These are phyloP conservation scores for Lecanosticta acicola DNA, from an alignment of 2,329 filamentous ascomycete genomes.

Conservation along the genomic window DNA sequence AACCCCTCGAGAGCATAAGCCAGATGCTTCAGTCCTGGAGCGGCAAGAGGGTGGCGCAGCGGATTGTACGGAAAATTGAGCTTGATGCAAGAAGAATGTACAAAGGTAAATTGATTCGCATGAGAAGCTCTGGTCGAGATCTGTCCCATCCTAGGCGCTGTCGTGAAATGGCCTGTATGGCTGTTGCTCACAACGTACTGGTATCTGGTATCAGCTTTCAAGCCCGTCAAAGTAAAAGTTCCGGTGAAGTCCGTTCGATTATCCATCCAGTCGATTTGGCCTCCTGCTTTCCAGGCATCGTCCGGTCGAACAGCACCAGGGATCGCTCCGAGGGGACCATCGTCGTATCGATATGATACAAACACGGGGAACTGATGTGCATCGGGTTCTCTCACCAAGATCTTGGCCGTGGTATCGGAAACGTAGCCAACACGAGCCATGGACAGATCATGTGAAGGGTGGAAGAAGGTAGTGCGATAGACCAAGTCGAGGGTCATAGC, in stretches of 20 bases:
- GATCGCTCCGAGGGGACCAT: conserved; percentile 19
- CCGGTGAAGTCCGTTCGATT: conserved; percentile 79
- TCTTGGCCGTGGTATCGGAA: conserved; percentile 69
- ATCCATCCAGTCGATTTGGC: conserved; percentile 59
- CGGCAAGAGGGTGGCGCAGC: conserved; percentile 72
- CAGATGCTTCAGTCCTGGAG: conserved; percentile 73
- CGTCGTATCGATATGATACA: conserved; percentile 53
- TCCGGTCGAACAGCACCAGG: conserved; percentile 36
- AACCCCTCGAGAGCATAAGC: conserved; percentile 66
- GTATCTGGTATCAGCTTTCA: conserved; percentile 68
- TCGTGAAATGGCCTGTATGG: conserved; percentile 73
- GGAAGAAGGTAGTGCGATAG: conserved; percentile 63
- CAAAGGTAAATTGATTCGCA: conserved; percentile 74
- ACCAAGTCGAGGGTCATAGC: conserved; percentile 70
- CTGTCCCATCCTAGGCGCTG: conserved; percentile 65
- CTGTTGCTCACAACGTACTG: conserved; percentile 84
- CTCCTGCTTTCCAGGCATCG: conserved; percentile 61
- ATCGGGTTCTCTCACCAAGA: conserved; percentile 82
- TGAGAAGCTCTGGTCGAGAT: conserved; percentile 49
- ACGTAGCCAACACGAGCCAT: conserved; percentile 87
- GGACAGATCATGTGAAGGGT: conserved; percentile 69
- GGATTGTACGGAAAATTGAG: conserved; percentile 85
- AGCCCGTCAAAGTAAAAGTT: conserved; percentile 59
- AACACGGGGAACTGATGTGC: conserved; percentile 67
- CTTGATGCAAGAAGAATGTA: conserved; percentile 90